Percentiles rank a stretch among this genome's conserved stretches.
phyloP scores from a whole-genome alignment of 495 filamentous ascomycete species.

The Penicillium lagena region DNA sequence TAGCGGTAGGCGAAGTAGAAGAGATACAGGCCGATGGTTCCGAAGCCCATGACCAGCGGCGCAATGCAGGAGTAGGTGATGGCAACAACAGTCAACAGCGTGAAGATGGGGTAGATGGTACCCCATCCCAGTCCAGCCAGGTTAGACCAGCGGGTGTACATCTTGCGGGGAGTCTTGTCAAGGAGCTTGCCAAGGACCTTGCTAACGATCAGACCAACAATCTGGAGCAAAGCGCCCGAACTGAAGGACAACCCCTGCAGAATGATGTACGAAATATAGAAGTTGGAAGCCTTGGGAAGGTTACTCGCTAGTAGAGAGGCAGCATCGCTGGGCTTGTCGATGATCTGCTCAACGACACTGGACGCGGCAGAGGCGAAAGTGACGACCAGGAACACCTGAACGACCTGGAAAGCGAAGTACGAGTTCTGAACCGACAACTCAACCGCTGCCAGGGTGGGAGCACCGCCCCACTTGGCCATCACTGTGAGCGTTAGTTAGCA shows the following conservation, averaged over 20 bases:
- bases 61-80: constrained; percentile 89
- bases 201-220: constrained; percentile 71
- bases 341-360: constrained; percentile 52
- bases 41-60: constrained; percentile 83
- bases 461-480: constrained; percentile 74
- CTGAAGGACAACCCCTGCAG: constrained; percentile 86
- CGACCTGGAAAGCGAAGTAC: constrained; percentile 92
- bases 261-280: constrained; percentile 94
- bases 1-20: constrained; percentile 95
- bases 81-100: constrained; percentile 78
- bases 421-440: constrained; percentile 86
- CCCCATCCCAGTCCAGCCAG: constrained; percentile 74
- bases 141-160: constrained; percentile 60
- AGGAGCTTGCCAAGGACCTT: constrained; percentile 69
- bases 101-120: constrained; percentile 79
- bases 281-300: constrained; percentile 79
- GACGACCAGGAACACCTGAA: constrained; percentile 89
- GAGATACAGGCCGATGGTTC: constrained; percentile 71
- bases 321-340: constrained; percentile 51
- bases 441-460: constrained; percentile 67
- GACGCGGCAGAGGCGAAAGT: constrained; percentile 68
- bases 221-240: constrained; percentile 66
- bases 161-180: constrained; percentile 67
- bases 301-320: constrained; percentile 63
- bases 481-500: constrained; percentile 25